Conservation (phyloP, 2,329 filamentous ascomycete genomes). For the Fusarium austroafricanum region DNA sequence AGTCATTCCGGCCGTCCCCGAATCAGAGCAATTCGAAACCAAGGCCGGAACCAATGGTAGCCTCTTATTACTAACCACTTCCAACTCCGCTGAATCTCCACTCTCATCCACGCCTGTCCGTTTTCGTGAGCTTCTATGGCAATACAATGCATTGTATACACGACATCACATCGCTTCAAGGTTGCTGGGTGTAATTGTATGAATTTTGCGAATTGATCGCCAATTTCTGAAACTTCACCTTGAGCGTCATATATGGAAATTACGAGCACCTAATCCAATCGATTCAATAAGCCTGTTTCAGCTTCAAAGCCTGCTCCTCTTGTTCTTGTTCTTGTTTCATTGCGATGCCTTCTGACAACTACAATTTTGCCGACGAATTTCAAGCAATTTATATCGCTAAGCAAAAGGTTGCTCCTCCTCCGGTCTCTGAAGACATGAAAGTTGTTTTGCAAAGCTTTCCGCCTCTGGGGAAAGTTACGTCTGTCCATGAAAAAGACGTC, state of each 20-base stretch:
- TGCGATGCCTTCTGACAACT: conserved; percentile 45
- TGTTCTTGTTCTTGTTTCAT: conserved; percentile 15
- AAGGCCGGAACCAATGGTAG: conserved; percentile 50
- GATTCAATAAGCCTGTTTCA: conserved; percentile 24
- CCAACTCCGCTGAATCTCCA: conserved; percentile 26
- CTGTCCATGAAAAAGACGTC: conserved; percentile 61
- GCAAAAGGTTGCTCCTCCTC: conserved; percentile 50
- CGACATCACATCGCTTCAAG: conserved; percentile 6
- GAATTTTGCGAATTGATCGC: background rate
- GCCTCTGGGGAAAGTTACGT: conserved; percentile 79
- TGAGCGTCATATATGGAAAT: background rate
- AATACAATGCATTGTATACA: conserved; percentile 14
- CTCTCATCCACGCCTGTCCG: conserved; percentile 21
- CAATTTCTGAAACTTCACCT: background rate
- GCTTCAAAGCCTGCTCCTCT: conserved; percentile 13
- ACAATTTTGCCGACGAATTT: conserved; percentile 54
- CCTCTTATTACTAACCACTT: conserved; percentile 49
- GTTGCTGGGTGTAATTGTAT: conserved; percentile 5
- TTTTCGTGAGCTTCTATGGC: conserved; percentile 32
- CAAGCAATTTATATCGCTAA: conserved; percentile 53
- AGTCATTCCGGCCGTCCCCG: conserved; percentile 59
- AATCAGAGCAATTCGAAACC: conserved; percentile 44
- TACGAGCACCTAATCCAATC: background rate
- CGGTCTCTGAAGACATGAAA: conserved; percentile 50
- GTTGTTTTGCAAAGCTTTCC: conserved; percentile 68